These are phyloP conservation scores for Yamadazyma membranifaciens DNA, from an alignment of 1,139 yeast species.

Conservation along the genomic window DNA sequence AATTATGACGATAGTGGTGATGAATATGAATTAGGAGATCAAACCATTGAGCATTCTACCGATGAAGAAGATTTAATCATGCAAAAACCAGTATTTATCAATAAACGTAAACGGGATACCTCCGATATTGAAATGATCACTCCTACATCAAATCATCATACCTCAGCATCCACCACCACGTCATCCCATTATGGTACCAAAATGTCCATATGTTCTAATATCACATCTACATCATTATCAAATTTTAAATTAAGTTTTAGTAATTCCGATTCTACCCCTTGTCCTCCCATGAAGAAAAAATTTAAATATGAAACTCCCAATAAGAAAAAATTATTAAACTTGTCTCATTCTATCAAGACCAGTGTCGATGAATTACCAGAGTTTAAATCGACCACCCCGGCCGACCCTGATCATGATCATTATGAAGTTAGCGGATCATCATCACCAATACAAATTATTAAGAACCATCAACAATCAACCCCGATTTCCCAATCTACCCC, in stretches of 20 bases:
- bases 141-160: conserved; percentile 13
- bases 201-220: conserved; percentile 16
- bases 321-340: conserved; percentile 22
- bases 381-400: background rate
- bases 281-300: conserved; percentile 33
- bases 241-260: conserved; percentile 26
- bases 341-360: conserved; percentile 25
- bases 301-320: conserved; percentile 22
- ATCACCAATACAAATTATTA: conserved; percentile 10
- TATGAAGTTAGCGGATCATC: conserved; percentile 8
- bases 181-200: conserved; percentile 6
- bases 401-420: conserved; percentile 9
- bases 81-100: conserved; percentile 11
- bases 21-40: conserved; percentile 5
- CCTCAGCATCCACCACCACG: conserved; percentile 1
- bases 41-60: conserved; percentile 7
- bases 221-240: conserved; percentile 13
- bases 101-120: conserved; percentile 15
- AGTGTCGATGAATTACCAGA: conserved; percentile 15
- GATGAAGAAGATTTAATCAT: conserved; percentile 7
- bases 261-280: conserved; percentile 34
- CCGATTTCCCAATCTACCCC: conserved; percentile 40
- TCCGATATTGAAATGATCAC: conserved; percentile 23
- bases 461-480: conserved; percentile 17
- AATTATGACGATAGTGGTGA: background rate